A percentile compares a stretch with the other conserved stretches of the same genome.
phyloP scores from a whole-genome alignment of 1,284 basidiomycete genomes.

The Pseudomicrostroma phylloplanum region DNA sequence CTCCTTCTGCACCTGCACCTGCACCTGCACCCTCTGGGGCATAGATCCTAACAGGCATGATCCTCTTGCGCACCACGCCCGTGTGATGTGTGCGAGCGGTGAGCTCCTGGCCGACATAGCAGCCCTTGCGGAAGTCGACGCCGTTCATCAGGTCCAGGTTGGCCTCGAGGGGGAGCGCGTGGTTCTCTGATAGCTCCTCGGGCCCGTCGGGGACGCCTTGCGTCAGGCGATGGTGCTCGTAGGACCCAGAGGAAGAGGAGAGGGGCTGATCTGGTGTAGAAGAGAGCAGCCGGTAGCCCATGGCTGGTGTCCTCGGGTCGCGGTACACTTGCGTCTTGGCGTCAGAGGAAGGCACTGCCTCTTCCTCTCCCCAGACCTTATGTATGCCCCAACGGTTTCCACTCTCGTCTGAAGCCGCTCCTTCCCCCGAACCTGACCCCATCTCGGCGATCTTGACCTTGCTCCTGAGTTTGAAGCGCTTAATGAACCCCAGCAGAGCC shows the following conservation, averaged over 20 bases:
- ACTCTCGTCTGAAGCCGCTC: conserved; percentile 67
- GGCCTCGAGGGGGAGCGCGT: conserved; percentile 84
- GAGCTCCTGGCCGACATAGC: conserved; percentile 94
- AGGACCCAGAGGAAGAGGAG: conserved; percentile 49
- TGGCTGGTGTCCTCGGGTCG: conserved; percentile 28
- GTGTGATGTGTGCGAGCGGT: conserved; percentile 95
- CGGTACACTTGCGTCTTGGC: neutral
- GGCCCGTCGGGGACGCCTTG: conserved; percentile 83
- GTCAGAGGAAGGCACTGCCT: no score
- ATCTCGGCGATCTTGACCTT: conserved; percentile 76
- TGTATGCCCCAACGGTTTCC: neutral
- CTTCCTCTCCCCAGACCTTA: neutral
- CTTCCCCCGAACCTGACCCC: conserved; percentile 68
- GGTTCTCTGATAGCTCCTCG: conserved; percentile 67
- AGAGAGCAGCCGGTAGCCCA: conserved; percentile 35
- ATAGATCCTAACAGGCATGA: conserved; percentile 63
- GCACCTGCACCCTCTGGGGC: conserved; percentile 1
- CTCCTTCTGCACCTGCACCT: neutral
- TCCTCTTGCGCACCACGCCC: conserved; percentile 82
- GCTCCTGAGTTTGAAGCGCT: conserved; percentile 78
- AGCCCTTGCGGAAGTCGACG: conserved; percentile 95
- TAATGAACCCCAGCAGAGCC: conserved; percentile 62
- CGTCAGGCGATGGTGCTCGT: conserved; percentile 70
- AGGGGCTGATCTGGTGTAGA: neutral
- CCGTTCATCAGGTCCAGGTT: conserved; percentile 90